Percentiles rank a stretch among this genome's conserved stretches.
Evolutionary conservation across 768 basidiomycete species (phyloP).

Genomic region (Lactarius hatsudake): DNA sequence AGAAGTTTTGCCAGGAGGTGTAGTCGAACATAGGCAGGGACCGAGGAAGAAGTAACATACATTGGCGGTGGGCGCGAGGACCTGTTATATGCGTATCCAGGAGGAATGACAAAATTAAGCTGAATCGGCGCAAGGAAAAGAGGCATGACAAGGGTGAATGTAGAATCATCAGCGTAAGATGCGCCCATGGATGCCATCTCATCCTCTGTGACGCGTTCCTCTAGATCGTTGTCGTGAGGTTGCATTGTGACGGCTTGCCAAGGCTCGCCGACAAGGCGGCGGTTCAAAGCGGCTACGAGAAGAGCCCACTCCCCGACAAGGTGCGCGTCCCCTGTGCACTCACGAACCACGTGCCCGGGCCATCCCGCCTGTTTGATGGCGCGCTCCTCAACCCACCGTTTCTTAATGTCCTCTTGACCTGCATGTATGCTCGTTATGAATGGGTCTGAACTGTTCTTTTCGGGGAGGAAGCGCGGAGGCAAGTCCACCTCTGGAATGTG

Average conservation of each 20-base stretch:
- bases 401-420: conserved; percentile 60
- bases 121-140: conserved; percentile 61
- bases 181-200: conserved; percentile 46
- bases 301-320: conserved; percentile 49
- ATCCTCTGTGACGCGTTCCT: conserved; percentile 41
- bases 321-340: conserved; percentile 40
- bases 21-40: conserved; percentile 79
- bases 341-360: conserved; percentile 67
- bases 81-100: conserved; percentile 44
- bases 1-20: conserved; percentile 73
- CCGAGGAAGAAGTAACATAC: conserved; percentile 65
- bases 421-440: conserved; percentile 66
- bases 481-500: conserved; percentile 86
- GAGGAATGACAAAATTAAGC: conserved; percentile 62
- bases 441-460: conserved; percentile 61
- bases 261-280: conserved; percentile 50
- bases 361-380: conserved; percentile 83
- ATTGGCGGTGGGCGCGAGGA: conserved; percentile 58
- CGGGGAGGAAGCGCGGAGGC: conserved; percentile 65
- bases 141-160: conserved; percentile 51
- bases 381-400: conserved; percentile 77
- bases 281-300: conserved; percentile 55
- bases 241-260: conserved; percentile 26
- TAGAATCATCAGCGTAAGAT: conserved; percentile 42
- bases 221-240: neutral